Evolutionary conservation across 148 eudicot genomes (phyloP), one percentile per base, ranked within the genome.

Genomic region (Diospyros lotus): DNA sequence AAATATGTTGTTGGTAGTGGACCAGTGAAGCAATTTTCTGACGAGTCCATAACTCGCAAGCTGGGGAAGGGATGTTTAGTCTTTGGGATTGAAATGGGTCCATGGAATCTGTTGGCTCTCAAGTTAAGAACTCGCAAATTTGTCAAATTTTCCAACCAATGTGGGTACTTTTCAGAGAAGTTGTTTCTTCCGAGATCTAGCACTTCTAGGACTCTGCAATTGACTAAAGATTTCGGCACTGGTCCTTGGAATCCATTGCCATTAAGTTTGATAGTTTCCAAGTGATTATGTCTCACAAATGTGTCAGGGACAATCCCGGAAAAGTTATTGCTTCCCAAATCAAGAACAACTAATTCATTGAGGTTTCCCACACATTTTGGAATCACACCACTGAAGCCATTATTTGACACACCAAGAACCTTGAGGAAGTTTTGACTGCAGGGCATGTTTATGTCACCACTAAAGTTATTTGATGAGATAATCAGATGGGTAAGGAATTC

Each of bases 401-500:
- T 81, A 54, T 76, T 70, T 61, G 77, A 67, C 59, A 81, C 13
- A 42, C 75, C 84, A 44, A 81, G 80, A 44, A 75, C 43, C 48
- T 64, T 41, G 13, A 84, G 76, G 72, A 53, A 62, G 7, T 40
- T 66, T 55, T 76, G 1, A 6, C 41, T 44, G 46, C 84, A 77
- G 4, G 81, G 12, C 8, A 60, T 73, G 69, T 45, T 1, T 45
- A 8, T 2, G 9, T 66, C 39, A 11, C 66, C 66, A 7, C 44
- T 38, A 1, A 64, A 64, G 45, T 66, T 13, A 15, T 66, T 66
- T 66, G 69, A 66, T 5, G 52, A 15, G 2, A 66, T 51, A 15
- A 2, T 1, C 3, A 66, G 9, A 66, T 1, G 0, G 10, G 0
- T 5, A 15, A 66, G 53, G 28, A 6, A 0, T 38, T 1, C 9